Conservation (phyloP, 192 early-diverging fungal genomes). For the Mortierella hygrophila region DNA sequence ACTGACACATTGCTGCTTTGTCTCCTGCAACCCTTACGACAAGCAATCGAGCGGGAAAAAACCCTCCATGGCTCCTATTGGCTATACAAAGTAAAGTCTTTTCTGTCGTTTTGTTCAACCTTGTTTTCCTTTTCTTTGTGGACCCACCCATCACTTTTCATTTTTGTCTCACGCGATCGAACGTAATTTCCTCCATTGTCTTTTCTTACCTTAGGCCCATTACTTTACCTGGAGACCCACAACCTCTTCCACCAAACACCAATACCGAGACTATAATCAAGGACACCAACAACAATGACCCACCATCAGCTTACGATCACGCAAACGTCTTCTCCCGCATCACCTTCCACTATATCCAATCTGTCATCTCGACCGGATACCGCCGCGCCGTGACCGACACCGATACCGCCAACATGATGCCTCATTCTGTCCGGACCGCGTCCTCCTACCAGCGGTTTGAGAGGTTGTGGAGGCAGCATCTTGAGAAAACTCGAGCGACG, state of each 20-base stretch:
- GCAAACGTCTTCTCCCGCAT: constrained; percentile 49
- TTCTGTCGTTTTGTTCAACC: not conserved
- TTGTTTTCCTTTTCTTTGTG: not conserved
- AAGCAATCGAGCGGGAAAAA: not conserved
- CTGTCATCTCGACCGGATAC: constrained; percentile 34
- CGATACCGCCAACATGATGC: constrained; percentile 53
- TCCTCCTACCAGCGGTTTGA: constrained; percentile 11
- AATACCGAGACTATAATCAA: not conserved
- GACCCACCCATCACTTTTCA: not conserved
- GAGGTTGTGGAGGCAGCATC: constrained; percentile 13
- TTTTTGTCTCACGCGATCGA: not conserved
- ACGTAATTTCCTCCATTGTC: too few species aligned
- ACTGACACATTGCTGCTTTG: too few species aligned
- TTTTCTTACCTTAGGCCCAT: too few species aligned
- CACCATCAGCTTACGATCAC: constrained; percentile 43
- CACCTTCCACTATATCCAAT: constrained; percentile 48
- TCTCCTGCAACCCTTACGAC: not conserved
- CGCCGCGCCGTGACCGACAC: constrained; percentile 13
- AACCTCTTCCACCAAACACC: not conserved
- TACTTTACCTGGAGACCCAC: not conserved
- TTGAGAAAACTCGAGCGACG: constrained; percentile 2
- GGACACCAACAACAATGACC: not conserved
- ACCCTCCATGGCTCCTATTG: not conserved
- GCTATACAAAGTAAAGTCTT: not conserved
- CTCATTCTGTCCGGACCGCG: constrained; percentile 10